A percentile compares a stretch with the other conserved stretches of the same genome.
Evolutionary conservation across 2,329 filamentous ascomycete species (phyloP).

Genomic region (Colletotrichum cereale): DNA sequence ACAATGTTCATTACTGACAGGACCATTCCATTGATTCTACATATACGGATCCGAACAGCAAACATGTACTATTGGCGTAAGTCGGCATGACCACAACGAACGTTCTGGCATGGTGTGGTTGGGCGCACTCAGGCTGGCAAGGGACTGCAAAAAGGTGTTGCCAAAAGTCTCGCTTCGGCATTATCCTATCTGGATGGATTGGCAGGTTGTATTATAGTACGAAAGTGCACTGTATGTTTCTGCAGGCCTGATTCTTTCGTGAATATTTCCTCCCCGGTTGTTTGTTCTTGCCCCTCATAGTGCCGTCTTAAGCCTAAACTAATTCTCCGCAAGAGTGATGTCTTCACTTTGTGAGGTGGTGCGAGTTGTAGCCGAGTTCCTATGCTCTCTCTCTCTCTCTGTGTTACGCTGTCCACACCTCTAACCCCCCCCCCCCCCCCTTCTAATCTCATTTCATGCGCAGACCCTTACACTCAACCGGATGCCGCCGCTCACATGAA

Average conservation of each 20-base stretch:
- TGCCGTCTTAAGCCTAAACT: neutral
- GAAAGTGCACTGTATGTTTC: constrained; percentile 9
- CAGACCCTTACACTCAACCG: neutral
- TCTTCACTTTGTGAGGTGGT: neutral
- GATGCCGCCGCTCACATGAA: neutral
- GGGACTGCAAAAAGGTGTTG: neutral
- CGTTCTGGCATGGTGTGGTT: neutral
- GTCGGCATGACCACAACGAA: neutral
- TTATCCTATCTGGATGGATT: neutral
- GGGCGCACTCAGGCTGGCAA: no score
- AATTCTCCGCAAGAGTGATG: neutral
- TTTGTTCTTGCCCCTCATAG: neutral
- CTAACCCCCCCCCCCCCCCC: no score
- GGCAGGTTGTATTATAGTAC: constrained; percentile 25
- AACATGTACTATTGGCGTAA: neutral
- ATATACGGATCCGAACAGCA: neutral
- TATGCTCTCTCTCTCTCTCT: neutral
- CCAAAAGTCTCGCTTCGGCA: neutral
- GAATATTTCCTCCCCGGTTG: neutral
- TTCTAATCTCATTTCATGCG: neutral
- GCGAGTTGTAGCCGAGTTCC: neutral
- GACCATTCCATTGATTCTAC: no score
- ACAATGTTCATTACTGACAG: neutral
- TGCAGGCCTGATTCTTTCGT: constrained; percentile 4
- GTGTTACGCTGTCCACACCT: neutral